A percentile compares a stretch with the other conserved stretches of the same genome.
These are phyloP conservation scores for Buddleja alternifolia DNA, from an alignment of 257 asterid genomes.

Conservation along the genomic window DNA sequence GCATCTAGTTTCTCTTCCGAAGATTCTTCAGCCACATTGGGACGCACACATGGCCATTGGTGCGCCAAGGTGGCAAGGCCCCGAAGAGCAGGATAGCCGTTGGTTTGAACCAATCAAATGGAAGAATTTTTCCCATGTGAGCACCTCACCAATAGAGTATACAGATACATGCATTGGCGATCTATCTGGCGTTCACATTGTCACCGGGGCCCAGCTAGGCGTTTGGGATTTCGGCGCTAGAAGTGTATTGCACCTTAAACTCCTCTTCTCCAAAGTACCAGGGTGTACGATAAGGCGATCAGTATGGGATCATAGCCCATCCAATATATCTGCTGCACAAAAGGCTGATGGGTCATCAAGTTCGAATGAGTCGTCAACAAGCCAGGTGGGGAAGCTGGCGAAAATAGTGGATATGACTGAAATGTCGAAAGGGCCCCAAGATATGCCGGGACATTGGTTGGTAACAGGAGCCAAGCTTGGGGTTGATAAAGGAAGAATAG, in stretches of 20 bases:
- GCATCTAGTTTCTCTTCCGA: slow-evolving; percentile 92
- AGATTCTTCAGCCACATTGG: slow-evolving; percentile 98
- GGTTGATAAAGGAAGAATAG: slow-evolving; percentile 89
- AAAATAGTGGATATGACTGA: slow-evolving; percentile 92
- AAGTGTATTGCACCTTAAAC: slow-evolving; percentile 87
- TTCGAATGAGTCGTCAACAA: slow-evolving; percentile 63
- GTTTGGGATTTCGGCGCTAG: slow-evolving; percentile 96
- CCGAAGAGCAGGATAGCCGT: slow-evolving; percentile 98
- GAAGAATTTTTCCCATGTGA: slow-evolving; percentile 96
- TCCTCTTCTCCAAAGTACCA: slow-evolving; percentile 91
- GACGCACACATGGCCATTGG: slow-evolving; percentile 95
- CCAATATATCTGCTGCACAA: slow-evolving; percentile 51
- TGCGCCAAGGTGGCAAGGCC: slow-evolving; percentile 98
- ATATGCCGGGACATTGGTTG: slow-evolving; percentile 95
- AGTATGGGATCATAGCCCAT: slow-evolving; percentile 96
- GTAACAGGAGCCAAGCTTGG: slow-evolving; percentile 99
- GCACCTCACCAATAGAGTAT: slow-evolving; percentile 95
- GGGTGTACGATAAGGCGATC: slow-evolving; percentile 98
- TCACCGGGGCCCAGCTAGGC: slow-evolving; percentile 97
- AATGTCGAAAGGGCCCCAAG: slow-evolving; percentile 98
- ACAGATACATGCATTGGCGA: slow-evolving; percentile 90
- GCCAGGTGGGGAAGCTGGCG: slow-evolving; percentile 65
- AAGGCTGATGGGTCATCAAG: slow-evolving; percentile 73
- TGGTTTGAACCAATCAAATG: slow-evolving; percentile 99
- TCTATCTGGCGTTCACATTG: slow-evolving; percentile 92